Percentiles rank a stretch among this genome's conserved stretches.
phyloP scores from a whole-genome alignment of 139 green algal species.

The Gonium pectorale region DNA sequence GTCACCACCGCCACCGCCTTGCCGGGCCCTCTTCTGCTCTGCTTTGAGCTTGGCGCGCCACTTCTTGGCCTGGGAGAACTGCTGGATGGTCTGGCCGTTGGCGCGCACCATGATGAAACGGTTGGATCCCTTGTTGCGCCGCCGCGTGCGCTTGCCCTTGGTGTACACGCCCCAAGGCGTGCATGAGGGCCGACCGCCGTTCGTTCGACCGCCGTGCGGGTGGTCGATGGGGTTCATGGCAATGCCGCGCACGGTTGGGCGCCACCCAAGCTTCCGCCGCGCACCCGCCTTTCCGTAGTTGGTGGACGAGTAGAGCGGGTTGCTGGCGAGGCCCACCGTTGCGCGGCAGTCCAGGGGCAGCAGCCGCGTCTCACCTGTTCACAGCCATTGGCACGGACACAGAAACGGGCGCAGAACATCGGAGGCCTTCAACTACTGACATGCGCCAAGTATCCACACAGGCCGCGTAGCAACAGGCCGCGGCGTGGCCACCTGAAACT shows the following conservation, averaged over 20 bases:
- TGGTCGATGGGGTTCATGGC: slow-evolving; percentile 98
- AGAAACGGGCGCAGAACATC: no score
- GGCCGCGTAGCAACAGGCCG: no score
- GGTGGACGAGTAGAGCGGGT: slow-evolving; percentile 86
- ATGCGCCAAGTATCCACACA: no score
- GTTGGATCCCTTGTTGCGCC: slow-evolving; percentile 72
- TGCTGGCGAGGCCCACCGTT: slow-evolving; percentile 90
- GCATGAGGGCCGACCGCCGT: slow-evolving; percentile 81
- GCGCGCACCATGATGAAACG: slow-evolving; percentile 74
- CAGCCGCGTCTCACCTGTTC: slow-evolving; percentile 82
- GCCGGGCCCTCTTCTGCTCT: not conserved
- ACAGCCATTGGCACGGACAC: no score
- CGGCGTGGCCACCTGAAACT: no score
- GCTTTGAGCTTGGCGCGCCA: slow-evolving; percentile 26
- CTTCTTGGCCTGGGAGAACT: slow-evolving; percentile 62
- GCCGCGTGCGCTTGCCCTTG: slow-evolving; percentile 91
- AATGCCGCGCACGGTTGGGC: slow-evolving; percentile 78
- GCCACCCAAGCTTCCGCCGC: slow-evolving; percentile 41
- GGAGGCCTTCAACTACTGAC: no score
- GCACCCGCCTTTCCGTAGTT: slow-evolving; percentile 69
- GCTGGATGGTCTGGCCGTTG: slow-evolving; percentile 67
- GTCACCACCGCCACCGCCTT: not conserved
- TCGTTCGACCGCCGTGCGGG: slow-evolving; percentile 88
- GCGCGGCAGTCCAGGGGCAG: slow-evolving; percentile 83
- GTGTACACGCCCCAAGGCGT: slow-evolving; percentile 90